Evolutionary conservation across 176 grass and related monocot genomes (phyloP).

Genomic region (Eragrostis curvula): DNA sequence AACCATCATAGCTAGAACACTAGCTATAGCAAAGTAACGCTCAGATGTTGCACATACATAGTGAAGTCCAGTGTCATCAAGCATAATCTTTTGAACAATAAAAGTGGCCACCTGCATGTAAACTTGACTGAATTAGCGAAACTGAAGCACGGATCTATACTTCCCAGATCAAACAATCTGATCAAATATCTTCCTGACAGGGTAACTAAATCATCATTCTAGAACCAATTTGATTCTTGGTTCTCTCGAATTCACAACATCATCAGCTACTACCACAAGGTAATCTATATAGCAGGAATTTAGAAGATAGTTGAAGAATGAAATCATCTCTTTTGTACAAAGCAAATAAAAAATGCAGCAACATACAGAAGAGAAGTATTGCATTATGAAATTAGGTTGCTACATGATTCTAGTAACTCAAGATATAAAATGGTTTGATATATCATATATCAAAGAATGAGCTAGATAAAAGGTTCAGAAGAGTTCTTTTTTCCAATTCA

Average conservation of each 20-base stretch:
- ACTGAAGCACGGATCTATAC: background rate
- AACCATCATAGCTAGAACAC: constrained; percentile 81
- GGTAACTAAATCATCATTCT: background rate
- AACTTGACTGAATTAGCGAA: constrained; percentile 22
- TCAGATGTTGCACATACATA: constrained; percentile 72
- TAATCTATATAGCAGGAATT: background rate
- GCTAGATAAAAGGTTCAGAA: background rate
- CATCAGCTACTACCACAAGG: constrained; percentile 2
- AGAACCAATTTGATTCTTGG: constrained; percentile 1
- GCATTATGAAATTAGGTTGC: background rate
- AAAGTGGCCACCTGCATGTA: constrained; percentile 83
- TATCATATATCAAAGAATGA: background rate
- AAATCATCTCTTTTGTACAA: background rate
- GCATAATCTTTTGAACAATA: constrained; percentile 90
- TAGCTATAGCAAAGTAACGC: constrained; percentile 76
- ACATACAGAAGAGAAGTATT: background rate
- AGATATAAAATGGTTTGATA: background rate
- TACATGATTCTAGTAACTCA: constrained; percentile 1
- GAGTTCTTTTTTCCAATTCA: background rate
- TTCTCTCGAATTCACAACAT: background rate
- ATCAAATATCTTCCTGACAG: constrained; percentile 6
- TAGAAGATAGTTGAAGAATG: background rate
- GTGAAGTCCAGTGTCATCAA: constrained; percentile 75
- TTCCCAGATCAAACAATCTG: background rate
- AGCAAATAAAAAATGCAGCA: constrained; percentile 28